These are phyloP conservation scores for Arctium lappa DNA, from an alignment of 129 eudicot genomes.

Conservation along the genomic window DNA sequence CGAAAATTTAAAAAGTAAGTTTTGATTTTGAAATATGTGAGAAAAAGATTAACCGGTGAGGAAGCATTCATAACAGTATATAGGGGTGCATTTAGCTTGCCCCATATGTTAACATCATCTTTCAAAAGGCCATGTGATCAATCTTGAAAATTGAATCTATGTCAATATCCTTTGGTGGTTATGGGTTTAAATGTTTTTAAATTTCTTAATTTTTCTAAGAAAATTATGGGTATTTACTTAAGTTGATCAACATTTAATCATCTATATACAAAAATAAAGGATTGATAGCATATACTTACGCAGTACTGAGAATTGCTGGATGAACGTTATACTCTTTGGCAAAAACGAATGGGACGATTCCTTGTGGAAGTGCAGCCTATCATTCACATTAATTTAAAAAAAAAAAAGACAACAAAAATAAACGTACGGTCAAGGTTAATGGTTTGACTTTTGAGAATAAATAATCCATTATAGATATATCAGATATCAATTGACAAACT, in stretches of 20 bases:
- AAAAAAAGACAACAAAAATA: neutral
- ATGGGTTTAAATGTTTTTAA: neutral
- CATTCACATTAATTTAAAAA: neutral
- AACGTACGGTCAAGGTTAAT: neutral
- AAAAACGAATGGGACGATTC: conserved; percentile 93
- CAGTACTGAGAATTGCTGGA: conserved; percentile 91
- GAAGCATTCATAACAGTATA: neutral
- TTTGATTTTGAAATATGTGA: neutral
- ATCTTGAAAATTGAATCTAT: neutral
- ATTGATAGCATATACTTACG: conserved; percentile 42
- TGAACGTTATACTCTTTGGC: conserved; percentile 97
- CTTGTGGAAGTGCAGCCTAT: conserved; percentile 99
- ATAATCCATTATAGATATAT: neutral
- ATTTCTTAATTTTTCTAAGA: neutral
- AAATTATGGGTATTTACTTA: neutral
- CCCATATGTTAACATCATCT: too few relatives aligned
- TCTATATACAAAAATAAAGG: neutral
- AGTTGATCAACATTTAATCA: neutral
- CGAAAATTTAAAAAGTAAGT: neutral
- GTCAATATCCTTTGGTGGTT: neutral
- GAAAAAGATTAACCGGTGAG: neutral
- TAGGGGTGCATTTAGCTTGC: too few relatives aligned
- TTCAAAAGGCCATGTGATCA: neutral
- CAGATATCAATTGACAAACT: neutral
- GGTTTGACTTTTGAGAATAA: neutral